phyloP scores from a whole-genome alignment of 495 filamentous ascomycete species.

The Massariosphaeria phaeospora region DNA sequence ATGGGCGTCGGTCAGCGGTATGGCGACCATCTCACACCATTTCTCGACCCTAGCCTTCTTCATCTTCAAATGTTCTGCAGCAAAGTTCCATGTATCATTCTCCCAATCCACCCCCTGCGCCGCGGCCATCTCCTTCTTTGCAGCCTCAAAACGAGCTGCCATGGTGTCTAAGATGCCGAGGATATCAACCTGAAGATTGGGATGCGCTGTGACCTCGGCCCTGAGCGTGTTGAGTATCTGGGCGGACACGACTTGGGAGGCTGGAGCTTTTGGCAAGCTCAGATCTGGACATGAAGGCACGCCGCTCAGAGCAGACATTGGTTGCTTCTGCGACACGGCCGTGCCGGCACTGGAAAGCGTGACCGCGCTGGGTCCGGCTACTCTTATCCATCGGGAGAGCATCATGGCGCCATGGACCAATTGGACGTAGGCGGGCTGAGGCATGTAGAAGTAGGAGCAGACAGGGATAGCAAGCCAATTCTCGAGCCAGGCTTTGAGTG shows the following conservation, averaged over 20 bases:
- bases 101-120: conserved; percentile 32
- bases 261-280: conserved; percentile 15
- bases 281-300: conserved; percentile 22
- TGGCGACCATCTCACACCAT: conserved; percentile 14
- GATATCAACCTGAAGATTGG: conserved; percentile 27
- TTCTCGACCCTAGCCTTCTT: conserved; percentile 28
- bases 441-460: conserved; percentile 40
- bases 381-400: conserved; percentile 40
- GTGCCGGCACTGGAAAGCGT: conserved; percentile 15
- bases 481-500: conserved; percentile 43
- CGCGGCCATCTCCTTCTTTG: conserved; percentile 34
- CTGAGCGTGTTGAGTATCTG: conserved; percentile 21
- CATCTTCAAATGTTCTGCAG: conserved; percentile 32
- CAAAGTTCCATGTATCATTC: conserved; percentile 35
- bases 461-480: conserved; percentile 42
- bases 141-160: conserved; percentile 32
- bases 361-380: conserved; percentile 18
- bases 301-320: conserved; percentile 11
- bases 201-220: conserved; percentile 15
- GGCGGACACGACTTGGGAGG: conserved; percentile 16
- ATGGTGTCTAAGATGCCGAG: conserved; percentile 31
- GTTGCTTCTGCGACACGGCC: conserved; percentile 10
- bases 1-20: conserved; percentile 11
- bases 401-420: conserved; percentile 42
- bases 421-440: conserved; percentile 39